A percentile compares a stretch with the other conserved stretches of the same genome.
These are phyloP conservation scores for Claviceps cyperi DNA, from an alignment of 2,329 filamentous ascomycete species.

Conservation along the genomic window DNA sequence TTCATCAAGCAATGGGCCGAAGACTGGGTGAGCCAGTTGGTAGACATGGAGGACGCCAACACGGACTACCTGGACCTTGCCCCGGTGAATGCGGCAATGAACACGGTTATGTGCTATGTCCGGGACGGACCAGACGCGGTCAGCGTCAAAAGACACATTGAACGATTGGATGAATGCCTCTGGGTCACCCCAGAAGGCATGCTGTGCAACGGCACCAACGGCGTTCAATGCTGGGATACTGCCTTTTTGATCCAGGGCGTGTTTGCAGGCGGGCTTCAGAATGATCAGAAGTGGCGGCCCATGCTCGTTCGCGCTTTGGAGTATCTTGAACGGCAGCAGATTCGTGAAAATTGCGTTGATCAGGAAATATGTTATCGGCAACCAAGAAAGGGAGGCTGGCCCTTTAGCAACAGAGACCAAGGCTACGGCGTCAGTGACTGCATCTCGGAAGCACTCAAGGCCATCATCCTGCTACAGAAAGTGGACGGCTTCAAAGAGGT, in stretches of 20 bases:
- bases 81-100: conserved; percentile 83
- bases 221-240: conserved; percentile 97
- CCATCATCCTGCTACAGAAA: conserved; percentile 71
- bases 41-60: conserved; percentile 86
- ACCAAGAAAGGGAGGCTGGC: conserved; percentile 84
- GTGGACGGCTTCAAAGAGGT: conserved; percentile 59
- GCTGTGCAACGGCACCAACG: conserved; percentile 91
- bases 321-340: conserved; percentile 85
- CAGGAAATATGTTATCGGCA: conserved; percentile 78
- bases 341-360: conserved; percentile 66
- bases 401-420: conserved; percentile 83
- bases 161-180: conserved; percentile 71
- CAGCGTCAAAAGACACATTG: conserved; percentile 61
- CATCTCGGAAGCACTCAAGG: conserved; percentile 79
- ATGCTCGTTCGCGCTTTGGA: conserved; percentile 73
- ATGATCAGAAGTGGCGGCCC: conserved; percentile 60
- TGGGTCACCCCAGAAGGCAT: conserved; percentile 91
- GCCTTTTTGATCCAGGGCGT: conserved; percentile 76
- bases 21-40: conserved; percentile 65
- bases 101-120: conserved; percentile 74
- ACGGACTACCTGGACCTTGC: conserved; percentile 77
- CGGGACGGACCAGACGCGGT: conserved; percentile 63
- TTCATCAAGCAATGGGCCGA: conserved; percentile 58
- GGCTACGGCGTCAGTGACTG: conserved; percentile 95
- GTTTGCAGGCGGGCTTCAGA: conserved; percentile 59